Percentiles rank a stretch among this genome's conserved stretches.
Conservation (phyloP, 306 rosid genomes). For the Cucumis hystrix region DNA sequence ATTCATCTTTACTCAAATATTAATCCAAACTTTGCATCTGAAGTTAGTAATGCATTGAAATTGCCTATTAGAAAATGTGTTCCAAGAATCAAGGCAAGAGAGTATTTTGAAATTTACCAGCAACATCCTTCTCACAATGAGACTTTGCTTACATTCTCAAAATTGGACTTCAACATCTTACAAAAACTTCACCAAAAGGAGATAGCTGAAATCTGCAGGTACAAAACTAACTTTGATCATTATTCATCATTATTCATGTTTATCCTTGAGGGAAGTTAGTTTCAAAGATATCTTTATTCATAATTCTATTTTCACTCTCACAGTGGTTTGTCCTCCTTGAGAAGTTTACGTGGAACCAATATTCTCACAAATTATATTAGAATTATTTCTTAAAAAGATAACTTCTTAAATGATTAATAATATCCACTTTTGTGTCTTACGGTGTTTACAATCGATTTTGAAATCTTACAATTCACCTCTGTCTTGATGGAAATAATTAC, state of each 20-base stretch:
- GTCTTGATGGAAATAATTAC: not conserved
- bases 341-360: no score
- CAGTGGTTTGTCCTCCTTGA: no score
- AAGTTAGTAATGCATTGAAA: conserved; percentile 12
- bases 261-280: no score
- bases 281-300: no score
- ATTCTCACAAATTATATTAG: no score
- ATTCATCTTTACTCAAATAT: not conserved
- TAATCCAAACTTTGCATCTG: not conserved
- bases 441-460: no score
- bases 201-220: conserved; percentile 13
- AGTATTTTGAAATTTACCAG: conserved; percentile 22
- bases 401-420: no score
- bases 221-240: no score
- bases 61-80: conserved; percentile 18
- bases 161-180: conserved; percentile 27
- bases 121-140: conserved; percentile 17
- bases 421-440: no score
- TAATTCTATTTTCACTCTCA: no score
- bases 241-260: not conserved
- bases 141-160: conserved; percentile 23
- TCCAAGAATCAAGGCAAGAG: conserved; percentile 20
- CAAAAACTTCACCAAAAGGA: conserved; percentile 11
- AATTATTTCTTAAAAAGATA: no score
- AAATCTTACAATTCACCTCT: no score